Evolutionary conservation across 2,329 filamentous ascomycete species (phyloP), one percentile per base, ranked within the genome.

Genomic region (Ascochyta viciae-villosae): DNA sequence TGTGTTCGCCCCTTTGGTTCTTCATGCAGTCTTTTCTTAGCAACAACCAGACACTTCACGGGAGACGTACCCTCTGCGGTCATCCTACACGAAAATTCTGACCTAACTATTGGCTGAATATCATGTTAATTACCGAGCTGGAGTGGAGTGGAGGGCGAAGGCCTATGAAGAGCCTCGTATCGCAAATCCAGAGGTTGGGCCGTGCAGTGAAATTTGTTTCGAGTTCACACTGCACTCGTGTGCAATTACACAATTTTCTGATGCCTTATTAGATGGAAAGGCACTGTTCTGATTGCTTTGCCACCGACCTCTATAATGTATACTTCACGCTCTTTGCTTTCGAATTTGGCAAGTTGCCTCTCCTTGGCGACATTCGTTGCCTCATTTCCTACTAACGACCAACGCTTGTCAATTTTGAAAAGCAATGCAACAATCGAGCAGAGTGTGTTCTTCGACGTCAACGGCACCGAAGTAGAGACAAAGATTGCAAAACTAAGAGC

Each of bases 361-460:
- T 56, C 58, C 16, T 44, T 61, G 19, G 22, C 53, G 51, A 35
- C 50, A 13, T n/a, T 54, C 22, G 59, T 52, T 52, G 26, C 44
- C 33, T 50, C 59, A 13, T 29, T 52, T 12, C 53, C 59, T 16
- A 47, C 52, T n/a, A 52, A 31, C 19, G 19, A 46, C 15, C 50
- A 54, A 4, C 26, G 40, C 7, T 24, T 46, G 2, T 6, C 45
- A 16, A 15, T 52, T n/a, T 55, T 44, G 37, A 62, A 45, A 41
- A 56, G 56, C 38, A 53, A 60, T 56, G 50, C 50, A 12, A 57
- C 54, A 3, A 37, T 55, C 33, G 48, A 62, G 40, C 60, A 62
- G 12, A 54, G 24, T 27, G 50, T 62, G 3, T 62, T 60, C 41
- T 62, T 48, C 16, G 37, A 52, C 19, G 51, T 62, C 24, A 53